Evolutionary conservation across 805 yeast species (phyloP).

Genomic region (Wickerhamiella sorbophila): DNA sequence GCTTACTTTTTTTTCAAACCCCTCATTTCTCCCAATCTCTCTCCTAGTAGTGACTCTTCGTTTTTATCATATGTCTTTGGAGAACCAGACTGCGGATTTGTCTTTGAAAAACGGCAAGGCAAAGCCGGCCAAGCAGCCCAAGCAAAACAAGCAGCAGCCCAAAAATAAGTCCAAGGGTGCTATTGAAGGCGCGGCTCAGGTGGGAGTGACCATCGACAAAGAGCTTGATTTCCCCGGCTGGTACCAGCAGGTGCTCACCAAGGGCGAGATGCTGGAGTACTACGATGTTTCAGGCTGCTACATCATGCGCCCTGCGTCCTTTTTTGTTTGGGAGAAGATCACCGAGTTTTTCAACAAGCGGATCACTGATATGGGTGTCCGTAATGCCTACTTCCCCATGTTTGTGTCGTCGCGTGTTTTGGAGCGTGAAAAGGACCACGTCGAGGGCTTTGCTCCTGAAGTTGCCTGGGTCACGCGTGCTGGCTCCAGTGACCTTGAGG

Average conservation of each 20-base stretch:
- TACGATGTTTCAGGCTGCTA: slow-evolving; percentile 98
- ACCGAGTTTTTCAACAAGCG: slow-evolving; percentile 70
- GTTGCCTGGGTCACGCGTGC: slow-evolving; percentile 99
- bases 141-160: slow-evolving; percentile 41
- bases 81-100: slow-evolving; percentile 9
- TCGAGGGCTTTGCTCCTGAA: slow-evolving; percentile 99
- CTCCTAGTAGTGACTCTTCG: background rate
- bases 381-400: slow-evolving; percentile 97
- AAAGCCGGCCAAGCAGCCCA: slow-evolving; percentile 59
- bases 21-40: no score
- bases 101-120: slow-evolving; percentile 47
- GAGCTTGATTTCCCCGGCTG: slow-evolving; percentile 85
- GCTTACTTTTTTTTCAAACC: no score
- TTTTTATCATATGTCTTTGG: slow-evolving; percentile 12
- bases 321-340: slow-evolving; percentile 85
- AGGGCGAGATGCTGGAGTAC: slow-evolving; percentile 97
- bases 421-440: slow-evolving; percentile 95
- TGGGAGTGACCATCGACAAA: slow-evolving; percentile 94
- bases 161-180: slow-evolving; percentile 19
- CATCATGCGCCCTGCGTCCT: slow-evolving; percentile 91
- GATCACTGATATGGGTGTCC: slow-evolving; percentile 81
- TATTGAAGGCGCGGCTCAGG: slow-evolving; percentile 11
- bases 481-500: slow-evolving; percentile 86
- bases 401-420: slow-evolving; percentile 84
- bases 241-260: slow-evolving; percentile 92